Evolutionary conservation across 1,139 yeast genomes (phyloP), one percentile per base, ranked within the genome.

Genomic region (Pichiaceae sp.): DNA sequence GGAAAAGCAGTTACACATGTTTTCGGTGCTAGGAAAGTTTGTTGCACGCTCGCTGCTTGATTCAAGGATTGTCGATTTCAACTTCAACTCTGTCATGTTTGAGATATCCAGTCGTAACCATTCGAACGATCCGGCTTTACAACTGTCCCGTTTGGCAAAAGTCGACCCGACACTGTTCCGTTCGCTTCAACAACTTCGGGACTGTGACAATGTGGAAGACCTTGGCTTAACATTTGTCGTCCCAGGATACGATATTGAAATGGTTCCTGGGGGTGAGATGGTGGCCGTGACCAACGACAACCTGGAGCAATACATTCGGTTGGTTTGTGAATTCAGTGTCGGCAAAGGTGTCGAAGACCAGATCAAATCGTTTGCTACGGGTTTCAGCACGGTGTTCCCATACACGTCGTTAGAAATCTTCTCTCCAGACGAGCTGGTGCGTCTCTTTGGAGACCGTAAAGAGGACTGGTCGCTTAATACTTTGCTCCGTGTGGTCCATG

Each of bases 401-500:
- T 78, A 80, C 43, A 65, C 70, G 15, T 80, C 95, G 0, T 63
- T 91, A 51, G 58, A 72, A 12, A 72, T 87, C 2, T 82, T 91
- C 47, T 70, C 85, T 1, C 76, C 95, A 0, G 70, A 65, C 17
- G 98, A 91, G 53, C 64, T 87, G 33, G 75, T 72, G 2, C 72
- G 71, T 31, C 56, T 91, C 36, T 77, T 85, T 49, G 91, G 93
- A 8, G 77, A 74, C 42, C 75, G 76, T 2, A 78, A 78, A 36
- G 97, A 87, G 52, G 97, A 91, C 52, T 91, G 98, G 97, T 74
- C 91, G 0, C 54, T 53, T 34, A 73, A 69, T 33, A 74, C 93
- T 0, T 62, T 91, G 33, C 52, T 64, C 8, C 66, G 74, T 2
- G 68, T 79, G 0, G 64, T 91, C 18, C 75, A 75, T 47, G 96